Evolutionary conservation across 805 yeast species (phyloP).

Genomic region (Saturnispora halmiae): DNA sequence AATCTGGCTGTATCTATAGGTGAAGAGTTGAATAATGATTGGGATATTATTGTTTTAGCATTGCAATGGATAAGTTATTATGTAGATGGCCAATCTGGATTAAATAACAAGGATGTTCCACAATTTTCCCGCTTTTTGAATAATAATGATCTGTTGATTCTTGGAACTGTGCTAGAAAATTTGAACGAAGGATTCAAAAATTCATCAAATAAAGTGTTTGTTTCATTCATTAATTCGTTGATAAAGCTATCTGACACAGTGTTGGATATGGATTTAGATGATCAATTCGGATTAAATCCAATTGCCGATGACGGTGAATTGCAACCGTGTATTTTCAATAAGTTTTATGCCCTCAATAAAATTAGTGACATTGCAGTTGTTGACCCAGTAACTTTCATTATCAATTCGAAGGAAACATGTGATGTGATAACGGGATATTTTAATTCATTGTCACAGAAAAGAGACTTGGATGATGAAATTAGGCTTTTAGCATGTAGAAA

Average conservation of each 20-base stretch:
- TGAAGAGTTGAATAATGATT: constrained; percentile 46
- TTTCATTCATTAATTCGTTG: constrained; percentile 39
- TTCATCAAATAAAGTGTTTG: constrained; percentile 44
- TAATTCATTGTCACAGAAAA: constrained; percentile 35
- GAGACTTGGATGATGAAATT: constrained; percentile 34
- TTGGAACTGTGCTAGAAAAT: constrained; percentile 50
- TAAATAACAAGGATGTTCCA: constrained; percentile 33
- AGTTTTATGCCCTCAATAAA: constrained; percentile 43
- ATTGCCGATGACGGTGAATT: constrained; percentile 15
- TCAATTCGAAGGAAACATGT: constrained; percentile 40
- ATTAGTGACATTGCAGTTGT: constrained; percentile 43
- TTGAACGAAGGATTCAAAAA: constrained; percentile 53
- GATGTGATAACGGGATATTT: constrained; percentile 36
- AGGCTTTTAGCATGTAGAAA: constrained; percentile 42
- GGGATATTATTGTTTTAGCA: constrained; percentile 55
- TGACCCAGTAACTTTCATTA: constrained; percentile 44
- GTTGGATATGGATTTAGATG: constrained; percentile 7
- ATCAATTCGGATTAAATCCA: constrained; percentile 17
- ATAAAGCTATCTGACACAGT: constrained; percentile 33
- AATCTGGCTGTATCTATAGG: constrained; percentile 81
- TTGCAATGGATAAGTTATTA: constrained; percentile 74
- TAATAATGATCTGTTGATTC: constrained; percentile 38
- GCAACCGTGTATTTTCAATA: constrained; percentile 45
- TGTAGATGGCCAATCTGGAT: constrained; percentile 49
- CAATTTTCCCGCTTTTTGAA: constrained; percentile 35